Percentiles rank a stretch among this genome's conserved stretches.
Conservation (phyloP, 2,329 filamentous ascomycete species). For the Zymoseptoria crescenta region DNA sequence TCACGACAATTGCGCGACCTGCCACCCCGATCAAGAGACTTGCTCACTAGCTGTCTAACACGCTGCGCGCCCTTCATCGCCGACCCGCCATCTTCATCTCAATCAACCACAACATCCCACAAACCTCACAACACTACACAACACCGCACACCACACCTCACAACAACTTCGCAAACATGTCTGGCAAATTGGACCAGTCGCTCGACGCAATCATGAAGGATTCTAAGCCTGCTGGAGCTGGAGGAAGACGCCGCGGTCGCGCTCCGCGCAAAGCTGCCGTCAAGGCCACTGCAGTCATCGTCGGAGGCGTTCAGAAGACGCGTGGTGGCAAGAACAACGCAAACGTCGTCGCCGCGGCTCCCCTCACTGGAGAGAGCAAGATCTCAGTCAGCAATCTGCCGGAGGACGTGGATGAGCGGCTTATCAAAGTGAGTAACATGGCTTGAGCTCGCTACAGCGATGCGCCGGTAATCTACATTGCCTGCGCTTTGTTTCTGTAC, state of each 20-base stretch:
- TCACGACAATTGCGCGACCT: not conserved
- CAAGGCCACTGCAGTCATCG: constrained; percentile 30
- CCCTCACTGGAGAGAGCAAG: constrained; percentile 69
- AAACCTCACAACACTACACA: too few relatives aligned
- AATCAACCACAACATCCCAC: not conserved
- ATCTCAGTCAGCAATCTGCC: constrained; percentile 99
- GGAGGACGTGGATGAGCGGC: constrained; percentile 87
- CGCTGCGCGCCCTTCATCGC: not conserved
- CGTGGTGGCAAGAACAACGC: constrained; percentile 42
- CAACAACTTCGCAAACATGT: constrained; percentile 29
- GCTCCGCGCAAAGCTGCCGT: constrained; percentile 42
- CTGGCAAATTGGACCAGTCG: constrained; percentile 91
- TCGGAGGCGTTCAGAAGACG: constrained; percentile 74
- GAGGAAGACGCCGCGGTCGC: constrained; percentile 36
- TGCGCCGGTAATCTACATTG: not conserved
- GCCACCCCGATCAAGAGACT: not conserved
- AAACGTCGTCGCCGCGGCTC: constrained; percentile 54
- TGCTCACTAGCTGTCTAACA: not conserved
- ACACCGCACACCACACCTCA: constrained; percentile 1
- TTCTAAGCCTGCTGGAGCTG: constrained; percentile 47
- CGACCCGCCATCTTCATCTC: not conserved
- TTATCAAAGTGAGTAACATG: constrained; percentile 98
- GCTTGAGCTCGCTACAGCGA: too few relatives aligned
- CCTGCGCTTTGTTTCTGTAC: not conserved
- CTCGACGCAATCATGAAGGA: constrained; percentile 94